phyloP scores from a whole-genome alignment of 345 rosid species.

The Salix arbutifolia region DNA sequence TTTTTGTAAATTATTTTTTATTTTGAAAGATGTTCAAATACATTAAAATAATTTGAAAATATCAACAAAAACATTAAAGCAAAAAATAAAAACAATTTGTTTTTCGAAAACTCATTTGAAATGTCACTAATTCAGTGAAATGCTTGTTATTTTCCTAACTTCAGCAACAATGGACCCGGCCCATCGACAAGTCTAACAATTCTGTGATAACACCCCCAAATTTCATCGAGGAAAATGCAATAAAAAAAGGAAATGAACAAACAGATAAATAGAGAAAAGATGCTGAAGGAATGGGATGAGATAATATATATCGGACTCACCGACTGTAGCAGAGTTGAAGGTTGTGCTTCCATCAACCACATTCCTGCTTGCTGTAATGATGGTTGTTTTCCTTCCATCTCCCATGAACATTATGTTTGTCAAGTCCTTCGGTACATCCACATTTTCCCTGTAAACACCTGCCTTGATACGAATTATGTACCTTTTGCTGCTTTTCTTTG shows the following conservation, averaged over 20 bases:
- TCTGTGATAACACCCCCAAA: too few species aligned
- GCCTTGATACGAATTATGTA: slow-evolving; percentile 65
- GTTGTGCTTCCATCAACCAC: slow-evolving; percentile 81
- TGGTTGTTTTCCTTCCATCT: slow-evolving; percentile 60
- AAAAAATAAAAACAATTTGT: too few species aligned
- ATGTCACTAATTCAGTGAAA: too few species aligned
- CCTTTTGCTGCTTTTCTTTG: slow-evolving; percentile 53
- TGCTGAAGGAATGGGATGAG: background rate
- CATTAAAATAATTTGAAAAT: too few species aligned
- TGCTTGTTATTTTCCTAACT: too few species aligned
- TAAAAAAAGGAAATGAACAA: background rate
- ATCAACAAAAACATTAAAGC: too few species aligned
- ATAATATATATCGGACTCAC: slow-evolving; percentile 30
- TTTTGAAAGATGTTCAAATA: too few species aligned
- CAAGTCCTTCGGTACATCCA: slow-evolving; percentile 60
- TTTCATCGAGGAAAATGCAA: background rate
- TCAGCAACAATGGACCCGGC: background rate
- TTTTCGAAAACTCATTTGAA: too few species aligned
- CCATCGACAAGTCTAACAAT: background rate
- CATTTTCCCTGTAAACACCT: slow-evolving; percentile 76
- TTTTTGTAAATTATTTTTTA: too few species aligned
- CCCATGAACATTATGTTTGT: slow-evolving; percentile 76
- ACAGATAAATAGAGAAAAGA: background rate
- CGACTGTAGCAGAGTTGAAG: slow-evolving; percentile 89
- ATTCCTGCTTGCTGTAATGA: slow-evolving; percentile 63